Conservation (phyloP, 2,329 filamentous ascomycete species). For the Fusarium sublunatum region DNA sequence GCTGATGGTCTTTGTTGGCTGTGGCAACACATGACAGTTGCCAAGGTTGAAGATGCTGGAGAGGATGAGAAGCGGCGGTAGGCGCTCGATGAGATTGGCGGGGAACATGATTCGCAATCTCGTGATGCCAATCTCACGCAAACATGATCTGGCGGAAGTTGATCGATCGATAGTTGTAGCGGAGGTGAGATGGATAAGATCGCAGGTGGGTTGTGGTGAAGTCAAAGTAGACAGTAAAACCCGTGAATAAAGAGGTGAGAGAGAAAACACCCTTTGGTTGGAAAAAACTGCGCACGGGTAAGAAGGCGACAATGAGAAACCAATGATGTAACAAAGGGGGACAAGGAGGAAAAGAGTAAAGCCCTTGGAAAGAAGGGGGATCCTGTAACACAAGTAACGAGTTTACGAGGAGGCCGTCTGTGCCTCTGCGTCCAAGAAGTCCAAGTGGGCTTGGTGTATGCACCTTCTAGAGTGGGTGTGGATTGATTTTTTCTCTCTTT, state of each 20-base stretch:
- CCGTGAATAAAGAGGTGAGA: constrained; percentile 8
- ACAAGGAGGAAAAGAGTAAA: constrained; percentile 27
- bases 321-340: constrained; percentile 32
- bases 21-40: constrained; percentile 55
- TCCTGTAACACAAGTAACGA: constrained; percentile 30
- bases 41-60: constrained; percentile 49
- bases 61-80: constrained; percentile 53
- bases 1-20: constrained; percentile 54
- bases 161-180: constrained; percentile 13
- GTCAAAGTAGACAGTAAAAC: constrained; percentile 1
- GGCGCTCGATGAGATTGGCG: constrained; percentile 49
- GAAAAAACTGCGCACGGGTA: constrained; percentile 16
- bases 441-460: constrained; percentile 17
- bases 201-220: constrained; percentile 10
- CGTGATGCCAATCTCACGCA: constrained; percentile 39
- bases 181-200: constrained; percentile 7
- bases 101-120: constrained; percentile 43
- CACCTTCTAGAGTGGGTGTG: not conserved
- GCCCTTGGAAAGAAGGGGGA: constrained; percentile 34
- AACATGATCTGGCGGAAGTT: constrained; percentile 34
- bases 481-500: constrained; percentile 10
- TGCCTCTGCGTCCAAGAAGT: constrained; percentile 16
- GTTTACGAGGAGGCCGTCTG: constrained; percentile 27
- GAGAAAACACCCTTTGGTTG: constrained; percentile 18
- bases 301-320: constrained; percentile 13